These are phyloP conservation scores for Rhododendron henanense DNA, from an alignment of 148 eudicot genomes.

Conservation along the genomic window DNA sequence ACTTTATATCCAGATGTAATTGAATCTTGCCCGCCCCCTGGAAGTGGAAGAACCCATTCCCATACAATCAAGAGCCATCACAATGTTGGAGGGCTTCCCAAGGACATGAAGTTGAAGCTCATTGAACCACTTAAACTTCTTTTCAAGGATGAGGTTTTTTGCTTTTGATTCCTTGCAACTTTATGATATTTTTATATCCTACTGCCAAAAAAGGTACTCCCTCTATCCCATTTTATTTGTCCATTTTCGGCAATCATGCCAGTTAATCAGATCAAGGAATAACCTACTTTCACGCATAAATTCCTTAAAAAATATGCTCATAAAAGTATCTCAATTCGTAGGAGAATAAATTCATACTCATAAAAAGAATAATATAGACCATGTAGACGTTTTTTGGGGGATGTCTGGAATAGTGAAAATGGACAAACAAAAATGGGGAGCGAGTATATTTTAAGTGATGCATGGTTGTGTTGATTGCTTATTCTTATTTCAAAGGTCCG, in stretches of 20 bases:
- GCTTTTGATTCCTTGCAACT: background rate
- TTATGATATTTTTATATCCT: background rate
- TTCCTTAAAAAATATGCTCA: background rate
- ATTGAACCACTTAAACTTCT: conserved; percentile 93
- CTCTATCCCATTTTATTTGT: background rate
- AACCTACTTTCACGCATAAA: background rate
- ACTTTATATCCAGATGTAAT: conserved; percentile 96
- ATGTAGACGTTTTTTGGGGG: background rate
- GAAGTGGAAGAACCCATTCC: conserved; percentile 89
- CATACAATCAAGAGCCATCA: conserved; percentile 98
- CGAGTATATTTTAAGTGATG: background rate
- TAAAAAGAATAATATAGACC: background rate
- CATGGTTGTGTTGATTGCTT: background rate
- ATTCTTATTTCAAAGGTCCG: conserved; percentile 52
- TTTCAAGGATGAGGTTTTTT: conserved; percentile 86
- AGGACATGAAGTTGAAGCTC: conserved; percentile 95
- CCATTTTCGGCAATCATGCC: background rate
- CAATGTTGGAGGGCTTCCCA: conserved; percentile 98
- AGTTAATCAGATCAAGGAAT: background rate
- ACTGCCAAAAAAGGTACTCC: background rate
- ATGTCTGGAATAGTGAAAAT: background rate
- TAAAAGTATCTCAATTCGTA: background rate
- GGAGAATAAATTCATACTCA: background rate
- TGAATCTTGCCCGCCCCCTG: conserved; percentile 98
- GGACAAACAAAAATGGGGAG: background rate